Conservation (phyloP, 768 basidiomycete species). For the Megacollybia marginata region DNA sequence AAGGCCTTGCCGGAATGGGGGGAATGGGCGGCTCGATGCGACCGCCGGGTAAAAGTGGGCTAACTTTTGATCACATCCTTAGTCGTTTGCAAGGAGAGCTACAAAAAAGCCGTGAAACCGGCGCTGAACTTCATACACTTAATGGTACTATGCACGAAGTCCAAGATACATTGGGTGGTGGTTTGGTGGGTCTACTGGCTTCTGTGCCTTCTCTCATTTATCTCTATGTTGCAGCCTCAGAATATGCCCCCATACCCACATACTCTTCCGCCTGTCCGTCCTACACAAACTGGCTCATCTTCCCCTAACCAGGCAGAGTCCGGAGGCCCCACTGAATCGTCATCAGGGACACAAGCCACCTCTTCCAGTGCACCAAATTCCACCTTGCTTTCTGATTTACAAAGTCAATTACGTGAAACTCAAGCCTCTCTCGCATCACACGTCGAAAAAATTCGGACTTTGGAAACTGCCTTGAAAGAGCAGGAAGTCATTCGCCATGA, state of each 20-base stretch:
- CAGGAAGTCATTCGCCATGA: conserved; percentile 81
- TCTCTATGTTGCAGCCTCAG: conserved; percentile 36
- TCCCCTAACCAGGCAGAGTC: conserved; percentile 14
- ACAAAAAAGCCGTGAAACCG: conserved; percentile 93
- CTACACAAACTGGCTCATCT: conserved; percentile 15
- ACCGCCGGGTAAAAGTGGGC: conserved; percentile 73
- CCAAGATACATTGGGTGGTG: conserved; percentile 83
- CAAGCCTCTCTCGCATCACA: conserved; percentile 71
- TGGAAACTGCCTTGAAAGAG: conserved; percentile 77
- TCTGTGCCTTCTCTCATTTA: background rate
- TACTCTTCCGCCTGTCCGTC: conserved; percentile 59
- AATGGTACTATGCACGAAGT: conserved; percentile 83
- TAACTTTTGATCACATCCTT: conserved; percentile 90
- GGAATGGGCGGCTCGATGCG: conserved; percentile 70
- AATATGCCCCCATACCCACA: conserved; percentile 59
- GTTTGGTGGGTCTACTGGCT: conserved; percentile 42
- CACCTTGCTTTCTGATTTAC: conserved; percentile 49
- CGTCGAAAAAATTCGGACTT: conserved; percentile 71
- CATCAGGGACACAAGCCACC: conserved; percentile 19
- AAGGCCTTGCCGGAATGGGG: conserved; percentile 63
- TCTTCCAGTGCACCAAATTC: conserved; percentile 14
- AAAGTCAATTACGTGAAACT: conserved; percentile 78
- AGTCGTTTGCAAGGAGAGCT: conserved; percentile 86
- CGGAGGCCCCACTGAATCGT: conserved; percentile 13
- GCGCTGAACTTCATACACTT: conserved; percentile 73